Evolutionary conservation across 2,329 filamentous ascomycete species (phyloP).

Genomic region (Cladosporium sp.): DNA sequence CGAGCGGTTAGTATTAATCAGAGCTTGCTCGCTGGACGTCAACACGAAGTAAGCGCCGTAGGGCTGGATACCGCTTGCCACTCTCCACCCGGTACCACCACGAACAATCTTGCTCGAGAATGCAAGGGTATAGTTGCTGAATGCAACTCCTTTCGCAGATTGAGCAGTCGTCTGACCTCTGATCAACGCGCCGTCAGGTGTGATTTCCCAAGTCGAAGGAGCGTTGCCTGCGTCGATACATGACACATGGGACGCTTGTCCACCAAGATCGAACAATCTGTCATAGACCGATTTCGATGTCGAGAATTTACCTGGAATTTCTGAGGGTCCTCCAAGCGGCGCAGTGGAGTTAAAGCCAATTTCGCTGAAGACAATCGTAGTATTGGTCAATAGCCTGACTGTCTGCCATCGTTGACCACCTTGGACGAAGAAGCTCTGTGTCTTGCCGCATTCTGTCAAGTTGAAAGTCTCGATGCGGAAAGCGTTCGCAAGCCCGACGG

Average conservation of each 20-base stretch:
- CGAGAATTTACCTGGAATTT: conserved; percentile 35
- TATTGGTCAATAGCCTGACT: conserved; percentile 39
- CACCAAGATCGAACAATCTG: conserved; percentile 43
- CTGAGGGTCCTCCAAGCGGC: conserved; percentile 24
- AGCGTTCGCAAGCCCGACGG: conserved; percentile 35
- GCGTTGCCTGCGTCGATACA: conserved; percentile 43
- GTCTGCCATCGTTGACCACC: conserved; percentile 46
- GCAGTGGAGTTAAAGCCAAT: conserved; percentile 39
- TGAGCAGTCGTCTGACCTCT: conserved; percentile 37
- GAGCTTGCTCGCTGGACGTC: conserved; percentile 30
- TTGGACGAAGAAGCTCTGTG: conserved; percentile 41
- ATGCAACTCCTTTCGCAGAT: conserved; percentile 27
- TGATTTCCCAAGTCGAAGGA: conserved; percentile 40
- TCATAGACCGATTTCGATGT: conserved; percentile 37
- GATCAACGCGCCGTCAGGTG: conserved; percentile 38
- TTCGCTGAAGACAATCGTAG: conserved; percentile 33
- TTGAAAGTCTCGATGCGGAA: conserved; percentile 45
- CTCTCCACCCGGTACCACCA: conserved; percentile 43
- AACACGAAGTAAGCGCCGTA: conserved; percentile 31
- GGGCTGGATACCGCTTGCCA: conserved; percentile 29
- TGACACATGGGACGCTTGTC: conserved; percentile 35
- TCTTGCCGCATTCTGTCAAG: conserved; percentile 33
- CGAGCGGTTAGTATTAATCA: conserved; percentile 39
- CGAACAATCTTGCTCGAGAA: conserved; percentile 42
- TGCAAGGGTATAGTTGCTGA: conserved; percentile 40